Evolutionary conservation across 2,329 filamentous ascomycete genomes (phyloP).

Genomic region (Helotiales sp.): DNA sequence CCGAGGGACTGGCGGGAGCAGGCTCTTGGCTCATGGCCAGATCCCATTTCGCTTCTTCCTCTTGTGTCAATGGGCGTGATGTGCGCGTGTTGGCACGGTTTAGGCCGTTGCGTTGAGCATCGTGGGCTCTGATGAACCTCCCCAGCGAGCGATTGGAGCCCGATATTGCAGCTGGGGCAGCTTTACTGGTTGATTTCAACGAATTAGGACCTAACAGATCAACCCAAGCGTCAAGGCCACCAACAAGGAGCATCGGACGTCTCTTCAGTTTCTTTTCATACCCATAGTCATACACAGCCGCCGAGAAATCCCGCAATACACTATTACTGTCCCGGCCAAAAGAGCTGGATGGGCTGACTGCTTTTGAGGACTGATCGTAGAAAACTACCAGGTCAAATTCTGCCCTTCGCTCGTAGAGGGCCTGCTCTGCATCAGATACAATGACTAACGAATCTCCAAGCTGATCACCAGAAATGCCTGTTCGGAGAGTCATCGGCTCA

Average conservation of each 20-base stretch:
- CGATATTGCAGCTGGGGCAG: conserved; percentile 47
- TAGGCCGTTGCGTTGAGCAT: conserved; percentile 38
- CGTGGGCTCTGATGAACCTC: conserved; percentile 3
- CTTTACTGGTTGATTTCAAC: conserved; percentile 45
- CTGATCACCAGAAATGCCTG: conserved; percentile 66
- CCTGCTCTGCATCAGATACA: conserved; percentile 74
- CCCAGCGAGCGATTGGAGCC: neutral
- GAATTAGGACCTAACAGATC: conserved; percentile 70
- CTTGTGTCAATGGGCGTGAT: conserved; percentile 73
- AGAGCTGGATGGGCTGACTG: conserved; percentile 45
- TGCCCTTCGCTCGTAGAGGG: conserved; percentile 72
- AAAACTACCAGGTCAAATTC: conserved; percentile 88
- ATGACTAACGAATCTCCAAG: conserved; percentile 72
- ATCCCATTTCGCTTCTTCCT: conserved; percentile 83
- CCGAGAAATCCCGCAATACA: conserved; percentile 74
- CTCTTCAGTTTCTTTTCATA: conserved; percentile 75
- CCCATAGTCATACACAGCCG: conserved; percentile 84
- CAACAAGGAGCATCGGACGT: conserved; percentile 76
- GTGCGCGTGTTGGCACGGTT: conserved; percentile 48
- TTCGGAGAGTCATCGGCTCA: conserved; percentile 77
- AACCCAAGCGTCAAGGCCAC: conserved; percentile 86
- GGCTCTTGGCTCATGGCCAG: conserved; percentile 73
- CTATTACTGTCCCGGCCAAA: conserved; percentile 50
- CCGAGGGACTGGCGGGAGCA: conserved; percentile 41
- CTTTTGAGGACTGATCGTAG: conserved; percentile 73